A percentile compares a stretch with the other conserved stretches of the same genome.
Evolutionary conservation across 2,329 filamentous ascomycete genomes (phyloP).

Genomic region (Nemania serpens): DNA sequence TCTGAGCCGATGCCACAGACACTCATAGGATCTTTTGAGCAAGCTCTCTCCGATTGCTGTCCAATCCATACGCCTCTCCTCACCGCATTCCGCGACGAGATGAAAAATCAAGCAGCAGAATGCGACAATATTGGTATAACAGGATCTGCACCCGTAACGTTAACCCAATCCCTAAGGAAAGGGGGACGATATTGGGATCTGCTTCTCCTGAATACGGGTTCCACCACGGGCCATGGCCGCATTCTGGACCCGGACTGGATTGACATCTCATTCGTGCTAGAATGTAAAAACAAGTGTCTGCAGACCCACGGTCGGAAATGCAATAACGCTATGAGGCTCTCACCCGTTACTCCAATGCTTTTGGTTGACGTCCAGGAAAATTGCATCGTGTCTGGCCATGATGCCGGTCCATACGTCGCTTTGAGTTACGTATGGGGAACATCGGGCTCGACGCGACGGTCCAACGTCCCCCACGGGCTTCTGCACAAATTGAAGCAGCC

Average conservation of each 20-base stretch:
- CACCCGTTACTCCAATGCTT: neutral
- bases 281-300: neutral
- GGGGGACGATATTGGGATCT: too few species aligned
- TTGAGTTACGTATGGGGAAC: slow-evolving; percentile 4
- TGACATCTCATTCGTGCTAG: neutral
- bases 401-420: neutral
- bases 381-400: neutral
- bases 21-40: too few species aligned
- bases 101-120: too few species aligned
- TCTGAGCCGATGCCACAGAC: too few species aligned
- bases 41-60: too few species aligned
- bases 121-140: too few species aligned
- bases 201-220: too few species aligned
- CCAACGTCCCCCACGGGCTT: neutral
- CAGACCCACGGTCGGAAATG: neutral
- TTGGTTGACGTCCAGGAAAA: neutral
- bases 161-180: too few species aligned
- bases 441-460: neutral
- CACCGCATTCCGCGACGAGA: too few species aligned
- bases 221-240: neutral
- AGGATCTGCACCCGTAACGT: too few species aligned
- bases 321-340: neutral
- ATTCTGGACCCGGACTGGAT: neutral
- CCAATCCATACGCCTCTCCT: too few species aligned
- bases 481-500: neutral